Evolutionary conservation across 768 basidiomycete genomes (phyloP).

Genomic region (Lentinula sp.): DNA sequence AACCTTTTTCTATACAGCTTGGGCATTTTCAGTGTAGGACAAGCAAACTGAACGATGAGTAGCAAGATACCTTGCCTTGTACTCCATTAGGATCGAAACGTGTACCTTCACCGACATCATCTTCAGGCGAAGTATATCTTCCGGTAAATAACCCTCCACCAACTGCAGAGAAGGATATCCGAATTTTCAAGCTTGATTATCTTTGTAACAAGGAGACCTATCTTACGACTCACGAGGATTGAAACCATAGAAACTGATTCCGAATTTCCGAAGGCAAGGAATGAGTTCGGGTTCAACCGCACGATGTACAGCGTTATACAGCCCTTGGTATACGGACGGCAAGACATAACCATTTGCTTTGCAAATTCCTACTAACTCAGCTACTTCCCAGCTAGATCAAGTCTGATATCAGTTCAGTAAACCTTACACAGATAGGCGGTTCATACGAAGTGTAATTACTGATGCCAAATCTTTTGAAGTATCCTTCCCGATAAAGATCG

Average conservation of each 20-base stretch:
- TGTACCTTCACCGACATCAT: constrained; percentile 40
- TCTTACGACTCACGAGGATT: constrained; percentile 36
- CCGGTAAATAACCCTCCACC: constrained; percentile 58
- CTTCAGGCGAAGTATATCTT: constrained; percentile 34
- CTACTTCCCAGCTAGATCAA: constrained; percentile 47
- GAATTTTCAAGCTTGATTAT: background rate
- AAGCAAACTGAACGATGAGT: background rate
- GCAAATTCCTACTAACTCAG: constrained; percentile 54
- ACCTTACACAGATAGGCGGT: background rate
- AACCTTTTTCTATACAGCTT: background rate
- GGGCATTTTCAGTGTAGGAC: background rate
- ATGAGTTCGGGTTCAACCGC: constrained; percentile 38
- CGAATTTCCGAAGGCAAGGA: constrained; percentile 52
- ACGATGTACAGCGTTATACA: constrained; percentile 36
- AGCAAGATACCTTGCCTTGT: constrained; percentile 34
- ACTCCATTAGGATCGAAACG: constrained; percentile 42
- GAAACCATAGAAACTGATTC: constrained; percentile 50
- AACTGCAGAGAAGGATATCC: constrained; percentile 28
- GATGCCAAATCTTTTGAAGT: constrained; percentile 57
- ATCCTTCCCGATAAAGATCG: constrained; percentile 49
- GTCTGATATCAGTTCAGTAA: background rate
- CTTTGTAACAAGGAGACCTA: background rate
- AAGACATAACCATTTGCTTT: constrained; percentile 43
- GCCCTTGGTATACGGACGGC: constrained; percentile 52
- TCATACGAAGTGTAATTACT: constrained; percentile 56